Percentiles rank a stretch among this genome's conserved stretches.
Conservation (phyloP, 1,284 basidiomycete species). For the Ceratobasidium sp. region DNA sequence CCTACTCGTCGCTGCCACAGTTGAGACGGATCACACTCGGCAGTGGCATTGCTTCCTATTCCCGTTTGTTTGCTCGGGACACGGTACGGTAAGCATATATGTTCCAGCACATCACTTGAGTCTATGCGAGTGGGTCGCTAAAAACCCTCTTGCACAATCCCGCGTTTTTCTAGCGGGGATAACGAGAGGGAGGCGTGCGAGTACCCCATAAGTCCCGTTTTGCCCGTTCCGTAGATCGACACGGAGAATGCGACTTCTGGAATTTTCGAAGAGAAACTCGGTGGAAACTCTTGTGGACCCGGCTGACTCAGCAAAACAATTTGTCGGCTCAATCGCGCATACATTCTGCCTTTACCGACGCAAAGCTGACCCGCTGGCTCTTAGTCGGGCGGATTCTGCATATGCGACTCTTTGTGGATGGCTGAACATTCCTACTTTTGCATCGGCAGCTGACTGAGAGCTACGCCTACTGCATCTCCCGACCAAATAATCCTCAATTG, state of each 20-base stretch:
- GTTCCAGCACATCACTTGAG: neutral
- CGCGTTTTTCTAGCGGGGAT: constrained; percentile 2
- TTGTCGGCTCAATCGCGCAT: too few relatives aligned
- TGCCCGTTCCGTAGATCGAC: constrained; percentile 33
- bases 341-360: too few relatives aligned
- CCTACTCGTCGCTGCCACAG: neutral
- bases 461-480: too few relatives aligned
- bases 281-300: neutral
- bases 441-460: too few relatives aligned
- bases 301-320: constrained; percentile 7
- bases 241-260: neutral
- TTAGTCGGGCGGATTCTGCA: too few relatives aligned
- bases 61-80: constrained; percentile 4
- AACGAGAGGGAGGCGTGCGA: constrained; percentile 5
- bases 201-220: constrained; percentile 28
- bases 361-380: too few relatives aligned
- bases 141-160: constrained; percentile 6
- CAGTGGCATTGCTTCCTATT: constrained; percentile 23
- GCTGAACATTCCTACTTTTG: too few relatives aligned
- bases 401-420: too few relatives aligned
- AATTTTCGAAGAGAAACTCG: constrained; percentile 4
- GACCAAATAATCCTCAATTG: too few relatives aligned
- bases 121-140: neutral
- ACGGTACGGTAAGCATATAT: neutral
- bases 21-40: constrained; percentile 24